Base-by-base conservation (phyloP, 2,329 filamentous ascomycete genomes). In the Furcasterigmium sp. region DNA sequence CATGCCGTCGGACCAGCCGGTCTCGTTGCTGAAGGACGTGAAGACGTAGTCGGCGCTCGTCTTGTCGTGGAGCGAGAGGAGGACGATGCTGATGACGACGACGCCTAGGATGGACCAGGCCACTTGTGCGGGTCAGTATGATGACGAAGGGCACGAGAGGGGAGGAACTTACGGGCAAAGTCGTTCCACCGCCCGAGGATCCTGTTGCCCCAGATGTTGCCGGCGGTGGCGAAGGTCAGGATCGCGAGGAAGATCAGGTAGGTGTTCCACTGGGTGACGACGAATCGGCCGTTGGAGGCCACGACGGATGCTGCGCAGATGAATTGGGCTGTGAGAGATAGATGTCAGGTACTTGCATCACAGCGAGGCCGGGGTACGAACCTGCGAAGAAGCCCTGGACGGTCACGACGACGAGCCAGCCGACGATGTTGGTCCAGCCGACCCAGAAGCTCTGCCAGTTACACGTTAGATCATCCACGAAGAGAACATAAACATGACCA, bases 381-480 rank as follows among this genome's bases (percentile, higher is more conserved):
- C 67, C 64, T 26, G 56, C 64, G 45, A 72, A 70, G 51, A 67
- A 70, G 0, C 59, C 65, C 43, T 68, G 63, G 0, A 64, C 65
- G 1, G 68, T 71, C 13, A 70, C 63, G 0, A 72, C 54, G 3
- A 62, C 67, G 1, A 72, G 55, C 69, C 69, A 72, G 2, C 69
- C 69, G 7, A 59, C 59, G n/a, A 72, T 71, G 23, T 64, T 70
- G 11, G 63, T 64, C 68, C 68, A 70, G 0, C 67, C 67, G 9
- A 66, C 62, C 41, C 59, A 62, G 43, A 72, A 72, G 47, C 65
- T 69, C 61, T 69, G 14, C n/a, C 2, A 11, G 6, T 0, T 18
- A 3, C 32, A 4, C 44, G 41, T 20, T 46, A 36, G 6, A 30
- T 7, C 21, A 4, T 1, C 3, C 13, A 0, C 5, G 3, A 4